These are phyloP conservation scores for Geranium rotundifolium DNA, from an alignment of 345 rosid species.

Conservation along the genomic window DNA sequence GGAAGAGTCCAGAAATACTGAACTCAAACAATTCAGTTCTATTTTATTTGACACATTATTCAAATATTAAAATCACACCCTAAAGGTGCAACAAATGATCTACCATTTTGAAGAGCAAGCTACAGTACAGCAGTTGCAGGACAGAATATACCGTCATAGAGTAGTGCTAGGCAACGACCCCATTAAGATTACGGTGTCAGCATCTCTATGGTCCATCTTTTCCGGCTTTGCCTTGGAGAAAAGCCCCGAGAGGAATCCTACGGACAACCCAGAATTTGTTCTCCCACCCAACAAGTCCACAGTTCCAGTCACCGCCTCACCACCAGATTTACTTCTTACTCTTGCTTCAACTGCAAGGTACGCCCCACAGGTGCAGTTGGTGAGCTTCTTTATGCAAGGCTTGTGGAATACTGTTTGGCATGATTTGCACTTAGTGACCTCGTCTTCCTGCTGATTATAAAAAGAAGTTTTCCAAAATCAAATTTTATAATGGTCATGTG, in stretches of 20 bases:
- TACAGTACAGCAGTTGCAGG: neutral
- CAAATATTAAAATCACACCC: no score
- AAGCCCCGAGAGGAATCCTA: conserved; percentile 46
- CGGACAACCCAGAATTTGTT: conserved; percentile 29
- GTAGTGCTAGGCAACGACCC: conserved; percentile 64
- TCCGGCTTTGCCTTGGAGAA: conserved; percentile 44
- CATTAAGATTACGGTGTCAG: conserved; percentile 53
- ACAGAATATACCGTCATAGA: conserved; percentile 18
- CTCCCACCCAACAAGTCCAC: conserved; percentile 30
- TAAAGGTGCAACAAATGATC: no score
- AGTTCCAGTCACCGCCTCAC: conserved; percentile 16
- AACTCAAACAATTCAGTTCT: no score
- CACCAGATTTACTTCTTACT: conserved; percentile 15
- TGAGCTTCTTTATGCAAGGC: conserved; percentile 57
- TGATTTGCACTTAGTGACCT: conserved; percentile 43
- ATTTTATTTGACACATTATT: no score
- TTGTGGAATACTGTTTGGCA: conserved; percentile 63
- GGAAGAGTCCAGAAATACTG: no score
- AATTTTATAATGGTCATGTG: no score
- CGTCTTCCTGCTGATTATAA: conserved; percentile 53
- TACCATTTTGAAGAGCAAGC: no score
- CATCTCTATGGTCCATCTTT: conserved; percentile 24
- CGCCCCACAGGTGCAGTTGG: conserved; percentile 58
- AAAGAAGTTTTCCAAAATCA: no score
- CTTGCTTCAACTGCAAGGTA: conserved; percentile 21